These are phyloP conservation scores for Phialophora tarda DNA, from an alignment of 2,329 filamentous ascomycete species.

Conservation along the genomic window DNA sequence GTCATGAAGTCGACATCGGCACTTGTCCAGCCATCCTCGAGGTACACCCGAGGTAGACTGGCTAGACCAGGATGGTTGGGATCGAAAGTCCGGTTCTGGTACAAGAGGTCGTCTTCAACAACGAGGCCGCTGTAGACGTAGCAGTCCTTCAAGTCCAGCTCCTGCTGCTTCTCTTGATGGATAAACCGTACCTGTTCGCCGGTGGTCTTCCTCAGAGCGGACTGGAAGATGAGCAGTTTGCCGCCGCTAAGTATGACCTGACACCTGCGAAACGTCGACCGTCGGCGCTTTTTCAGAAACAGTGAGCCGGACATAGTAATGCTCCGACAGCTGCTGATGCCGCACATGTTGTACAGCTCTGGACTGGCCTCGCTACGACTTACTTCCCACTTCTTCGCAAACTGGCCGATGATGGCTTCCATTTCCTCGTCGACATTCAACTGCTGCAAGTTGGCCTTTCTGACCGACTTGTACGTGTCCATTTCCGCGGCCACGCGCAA, in stretches of 20 bases:
- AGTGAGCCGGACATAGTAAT: conserved; percentile 67
- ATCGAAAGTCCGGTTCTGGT: conserved; percentile 42
- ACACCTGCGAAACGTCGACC: conserved; percentile 65
- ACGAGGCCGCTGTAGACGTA: conserved; percentile 70
- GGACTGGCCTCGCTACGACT: conserved; percentile 67
- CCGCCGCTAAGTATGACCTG: conserved; percentile 66
- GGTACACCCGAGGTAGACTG: conserved; percentile 41
- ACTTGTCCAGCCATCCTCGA: conserved; percentile 41
- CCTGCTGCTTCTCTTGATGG: conserved; percentile 65
- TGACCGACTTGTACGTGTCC: conserved; percentile 61
- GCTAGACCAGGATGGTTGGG: conserved; percentile 39
- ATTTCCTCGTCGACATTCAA: conserved; percentile 69
- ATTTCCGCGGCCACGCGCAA: conserved; percentile 62
- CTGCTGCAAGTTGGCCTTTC: conserved; percentile 62
- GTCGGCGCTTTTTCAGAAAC: conserved; percentile 68
- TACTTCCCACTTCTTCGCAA: conserved; percentile 71
- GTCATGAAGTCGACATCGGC: conserved; percentile 41
- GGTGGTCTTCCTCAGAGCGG: conserved; percentile 60
- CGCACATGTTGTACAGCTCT: conserved; percentile 70
- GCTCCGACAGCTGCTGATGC: conserved; percentile 66
- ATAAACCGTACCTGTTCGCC: conserved; percentile 64
- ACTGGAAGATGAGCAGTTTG: conserved; percentile 66
- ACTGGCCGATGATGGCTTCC: conserved; percentile 69
- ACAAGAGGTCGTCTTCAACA: conserved; percentile 65
- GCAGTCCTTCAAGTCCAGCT: conserved; percentile 66